phyloP scores from a whole-genome alignment of 78 protist genomes.

The Pigoraptor vietnamica region DNA sequence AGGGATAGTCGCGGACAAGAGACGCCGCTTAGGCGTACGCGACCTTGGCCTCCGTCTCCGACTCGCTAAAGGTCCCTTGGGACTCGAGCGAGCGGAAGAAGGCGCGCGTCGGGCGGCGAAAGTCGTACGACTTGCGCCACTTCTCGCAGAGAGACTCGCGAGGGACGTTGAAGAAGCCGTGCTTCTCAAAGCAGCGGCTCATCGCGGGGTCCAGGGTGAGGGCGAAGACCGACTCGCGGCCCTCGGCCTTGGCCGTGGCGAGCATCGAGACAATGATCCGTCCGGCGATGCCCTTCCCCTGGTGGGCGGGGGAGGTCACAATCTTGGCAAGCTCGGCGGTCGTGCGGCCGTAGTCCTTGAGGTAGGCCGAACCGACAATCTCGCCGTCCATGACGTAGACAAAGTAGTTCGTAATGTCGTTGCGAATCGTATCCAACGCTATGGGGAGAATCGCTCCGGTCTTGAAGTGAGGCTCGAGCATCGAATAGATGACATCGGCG shows the following conservation, averaged over 20 bases:
- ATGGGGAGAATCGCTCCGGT: background rate
- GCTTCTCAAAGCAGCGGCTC: background rate
- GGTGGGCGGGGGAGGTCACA: background rate
- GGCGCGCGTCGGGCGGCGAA: background rate
- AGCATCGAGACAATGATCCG: background rate
- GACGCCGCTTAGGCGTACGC: background rate
- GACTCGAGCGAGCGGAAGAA: background rate
- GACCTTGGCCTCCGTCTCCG: background rate
- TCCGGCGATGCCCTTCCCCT: background rate
- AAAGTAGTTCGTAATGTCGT: background rate
- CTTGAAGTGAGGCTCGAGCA: background rate
- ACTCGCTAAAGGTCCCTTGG: background rate
- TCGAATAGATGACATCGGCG: background rate
- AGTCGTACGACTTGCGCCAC: background rate
- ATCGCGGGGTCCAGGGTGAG: background rate
- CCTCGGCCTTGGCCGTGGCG: background rate
- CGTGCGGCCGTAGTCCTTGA: background rate
- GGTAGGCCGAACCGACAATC: background rate
- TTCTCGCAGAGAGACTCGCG: background rate
- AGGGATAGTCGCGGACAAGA: background rate
- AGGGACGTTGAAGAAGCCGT: background rate
- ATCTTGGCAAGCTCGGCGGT: background rate
- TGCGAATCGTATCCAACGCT: background rate
- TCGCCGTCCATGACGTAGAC: background rate
- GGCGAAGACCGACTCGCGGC: background rate